Evolutionary conservation across 352 stramenopile genomes (phyloP).

Genomic region (Aphanomyces euteiches): DNA sequence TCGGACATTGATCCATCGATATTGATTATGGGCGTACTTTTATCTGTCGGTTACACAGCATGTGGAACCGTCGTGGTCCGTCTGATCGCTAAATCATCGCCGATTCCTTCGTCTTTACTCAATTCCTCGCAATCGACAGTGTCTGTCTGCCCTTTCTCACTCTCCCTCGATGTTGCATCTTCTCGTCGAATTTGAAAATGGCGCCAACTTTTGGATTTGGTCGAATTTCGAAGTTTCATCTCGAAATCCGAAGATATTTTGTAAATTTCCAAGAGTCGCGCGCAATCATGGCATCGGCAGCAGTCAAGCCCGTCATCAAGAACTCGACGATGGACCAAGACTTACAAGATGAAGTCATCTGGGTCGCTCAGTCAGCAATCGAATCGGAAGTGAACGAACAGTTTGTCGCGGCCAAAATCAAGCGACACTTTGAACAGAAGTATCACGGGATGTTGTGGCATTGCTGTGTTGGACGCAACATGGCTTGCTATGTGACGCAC

Average conservation of each 20-base stretch:
- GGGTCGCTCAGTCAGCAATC: conserved; percentile 72
- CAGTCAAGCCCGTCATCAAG: conserved; percentile 82
- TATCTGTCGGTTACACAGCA: too few species aligned
- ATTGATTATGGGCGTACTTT: too few species aligned
- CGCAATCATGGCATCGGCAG: neutral
- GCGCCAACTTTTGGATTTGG: too few species aligned
- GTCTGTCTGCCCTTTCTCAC: too few species aligned
- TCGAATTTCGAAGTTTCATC: neutral
- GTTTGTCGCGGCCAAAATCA: conserved; percentile 88
- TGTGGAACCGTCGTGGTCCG: too few species aligned
- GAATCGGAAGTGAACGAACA: conserved; percentile 80
- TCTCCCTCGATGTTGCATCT: too few species aligned
- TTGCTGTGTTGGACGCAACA: conserved; percentile 93
- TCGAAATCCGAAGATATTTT: conserved; percentile 1
- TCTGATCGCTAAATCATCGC: too few species aligned
- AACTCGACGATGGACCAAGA: conserved; percentile 85
- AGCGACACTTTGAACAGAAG: conserved; percentile 90
- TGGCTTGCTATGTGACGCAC: conserved; percentile 92
- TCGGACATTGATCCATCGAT: neutral
- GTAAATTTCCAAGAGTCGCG: conserved; percentile 5
- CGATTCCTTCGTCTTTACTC: too few species aligned
- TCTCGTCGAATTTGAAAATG: too few species aligned
- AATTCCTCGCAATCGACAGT: too few species aligned
- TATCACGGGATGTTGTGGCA: conserved; percentile 90
- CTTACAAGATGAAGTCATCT: conserved; percentile 79